Conservation (phyloP, 768 basidiomycete species). For the Sistotremastrum niveocremeum region DNA sequence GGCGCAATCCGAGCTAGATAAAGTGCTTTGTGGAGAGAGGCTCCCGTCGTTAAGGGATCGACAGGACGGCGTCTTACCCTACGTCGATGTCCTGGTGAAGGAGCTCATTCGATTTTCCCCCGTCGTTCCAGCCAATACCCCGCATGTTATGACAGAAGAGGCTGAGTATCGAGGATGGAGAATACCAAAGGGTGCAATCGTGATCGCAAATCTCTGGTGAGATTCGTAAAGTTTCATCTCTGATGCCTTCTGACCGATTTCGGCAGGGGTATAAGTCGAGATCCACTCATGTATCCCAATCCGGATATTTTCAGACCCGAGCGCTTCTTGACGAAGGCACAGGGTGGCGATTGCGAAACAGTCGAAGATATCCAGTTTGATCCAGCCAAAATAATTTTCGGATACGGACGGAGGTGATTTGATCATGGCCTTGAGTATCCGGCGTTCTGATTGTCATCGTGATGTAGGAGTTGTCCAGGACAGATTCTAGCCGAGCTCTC, state of each 20-base stretch:
- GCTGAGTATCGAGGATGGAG: conserved; percentile 6
- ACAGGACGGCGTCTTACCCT: conserved; percentile 6
- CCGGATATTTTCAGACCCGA: conserved; percentile 7
- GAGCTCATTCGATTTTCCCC: conserved; percentile 11
- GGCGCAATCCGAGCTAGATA: neutral
- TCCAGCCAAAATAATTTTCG: conserved; percentile 3
- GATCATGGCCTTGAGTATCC: too few relatives aligned
- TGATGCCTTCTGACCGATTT: neutral
- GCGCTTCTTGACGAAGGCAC: conserved; percentile 2
- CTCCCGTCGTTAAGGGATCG: conserved; percentile 11
- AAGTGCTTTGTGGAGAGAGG: conserved; percentile 3
- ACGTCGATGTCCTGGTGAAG: conserved; percentile 10
- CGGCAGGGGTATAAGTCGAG: conserved; percentile 1
- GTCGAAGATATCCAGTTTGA: neutral
- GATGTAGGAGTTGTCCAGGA: too few relatives aligned
- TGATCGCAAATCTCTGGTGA: conserved; percentile 8
- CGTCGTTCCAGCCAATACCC: conserved; percentile 3
- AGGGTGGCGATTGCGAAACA: too few relatives aligned
- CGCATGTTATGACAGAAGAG: conserved; percentile 5
- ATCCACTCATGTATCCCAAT: conserved; percentile 2
- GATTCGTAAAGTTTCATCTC: neutral
- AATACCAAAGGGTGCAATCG: conserved; percentile 8
- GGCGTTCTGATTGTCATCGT: too few relatives aligned
- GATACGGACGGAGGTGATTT: conserved; percentile 5
- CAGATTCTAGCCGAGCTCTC: conserved; percentile 18